Percentiles rank a stretch among this genome's conserved stretches.
These are phyloP conservation scores for Tolypocladium nubicola DNA, from an alignment of 2,329 filamentous ascomycete species.

Conservation along the genomic window DNA sequence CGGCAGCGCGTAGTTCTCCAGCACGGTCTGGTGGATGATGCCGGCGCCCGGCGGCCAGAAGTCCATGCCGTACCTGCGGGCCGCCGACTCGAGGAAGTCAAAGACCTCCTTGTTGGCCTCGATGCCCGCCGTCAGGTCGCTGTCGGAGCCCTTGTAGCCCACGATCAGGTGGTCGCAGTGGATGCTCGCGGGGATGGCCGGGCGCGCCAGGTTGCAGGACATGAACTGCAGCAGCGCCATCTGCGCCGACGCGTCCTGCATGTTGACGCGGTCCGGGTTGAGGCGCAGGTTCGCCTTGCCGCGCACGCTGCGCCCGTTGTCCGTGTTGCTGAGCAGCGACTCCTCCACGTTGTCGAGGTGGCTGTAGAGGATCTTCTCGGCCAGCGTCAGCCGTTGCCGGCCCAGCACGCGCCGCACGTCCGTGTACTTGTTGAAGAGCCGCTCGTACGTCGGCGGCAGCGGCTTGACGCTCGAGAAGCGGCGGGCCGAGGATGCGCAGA, in stretches of 20 bases:
- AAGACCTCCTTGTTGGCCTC: conserved; percentile 94
- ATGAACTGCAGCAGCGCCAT: conserved; percentile 99
- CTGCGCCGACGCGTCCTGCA: conserved; percentile 98
- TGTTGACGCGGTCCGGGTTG: conserved; percentile 93
- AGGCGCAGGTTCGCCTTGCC: conserved; percentile 90
- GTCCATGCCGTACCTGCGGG: conserved; percentile 85
- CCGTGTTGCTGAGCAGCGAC: conserved; percentile 70
- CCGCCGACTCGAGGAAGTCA: conserved; percentile 89
- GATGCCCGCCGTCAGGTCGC: conserved; percentile 77
- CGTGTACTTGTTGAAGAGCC: conserved; percentile 65
- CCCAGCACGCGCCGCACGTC: conserved; percentile 68
- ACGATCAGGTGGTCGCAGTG: conserved; percentile 99
- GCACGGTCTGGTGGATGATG: conserved; percentile 93
- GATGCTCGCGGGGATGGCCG: conserved; percentile 91
- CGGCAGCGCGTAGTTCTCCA: conserved; percentile 96
- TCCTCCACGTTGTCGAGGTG: conserved; percentile 87
- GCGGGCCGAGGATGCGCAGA: conserved; percentile 15
- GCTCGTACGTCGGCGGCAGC: conserved; percentile 65
- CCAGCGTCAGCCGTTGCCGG: conserved; percentile 61
- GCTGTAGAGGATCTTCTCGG: conserved; percentile 97
- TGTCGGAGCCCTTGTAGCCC: conserved; percentile 78
- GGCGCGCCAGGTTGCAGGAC: conserved; percentile 81
- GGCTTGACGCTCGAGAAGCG: conserved; percentile 28
- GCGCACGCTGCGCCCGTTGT: conserved; percentile 74
- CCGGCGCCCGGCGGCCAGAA: conserved; percentile 92